These are phyloP conservation scores for Syncephalastrum sp. DNA, from an alignment of 371 early-diverging fungal species.

Conservation along the genomic window DNA sequence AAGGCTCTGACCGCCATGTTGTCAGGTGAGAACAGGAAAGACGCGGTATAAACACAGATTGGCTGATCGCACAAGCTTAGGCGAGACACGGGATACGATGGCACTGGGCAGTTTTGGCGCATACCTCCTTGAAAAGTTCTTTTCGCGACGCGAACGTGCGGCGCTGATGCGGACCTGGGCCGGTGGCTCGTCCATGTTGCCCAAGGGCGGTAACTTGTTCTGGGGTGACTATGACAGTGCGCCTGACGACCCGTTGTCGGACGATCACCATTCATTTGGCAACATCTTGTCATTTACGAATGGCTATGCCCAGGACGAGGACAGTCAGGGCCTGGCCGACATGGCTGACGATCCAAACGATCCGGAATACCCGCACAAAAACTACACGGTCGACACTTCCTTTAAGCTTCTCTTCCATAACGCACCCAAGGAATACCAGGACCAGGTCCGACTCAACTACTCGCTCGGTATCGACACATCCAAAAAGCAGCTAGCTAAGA, in stretches of 20 bases:
- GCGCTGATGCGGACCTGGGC: conserved; percentile 86
- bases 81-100: conserved; percentile 89
- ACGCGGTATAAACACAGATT: not conserved
- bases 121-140: conserved; percentile 83
- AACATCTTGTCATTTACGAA: conserved; percentile 40
- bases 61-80: conserved; percentile 18
- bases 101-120: conserved; percentile 77
- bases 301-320: no score
- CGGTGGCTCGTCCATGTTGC: conserved; percentile 75
- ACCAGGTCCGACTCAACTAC: conserved; percentile 58
- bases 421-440: conserved; percentile 48
- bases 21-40: conserved; percentile 42
- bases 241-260: conserved; percentile 59
- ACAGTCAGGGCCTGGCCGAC: conserved; percentile 15
- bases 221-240: conserved; percentile 76
- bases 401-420: conserved; percentile 54
- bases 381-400: conserved; percentile 55
- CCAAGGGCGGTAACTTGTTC: conserved; percentile 82
- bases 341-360: conserved; percentile 7
- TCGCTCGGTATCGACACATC: conserved; percentile 66
- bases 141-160: conserved; percentile 76
- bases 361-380: conserved; percentile 18
- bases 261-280: conserved; percentile 32
- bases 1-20: conserved; percentile 79
- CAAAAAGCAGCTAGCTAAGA: conserved; percentile 48